Conservation (phyloP, 1,284 basidiomycete species). For the Rhodotorula mucilaginosa region DNA sequence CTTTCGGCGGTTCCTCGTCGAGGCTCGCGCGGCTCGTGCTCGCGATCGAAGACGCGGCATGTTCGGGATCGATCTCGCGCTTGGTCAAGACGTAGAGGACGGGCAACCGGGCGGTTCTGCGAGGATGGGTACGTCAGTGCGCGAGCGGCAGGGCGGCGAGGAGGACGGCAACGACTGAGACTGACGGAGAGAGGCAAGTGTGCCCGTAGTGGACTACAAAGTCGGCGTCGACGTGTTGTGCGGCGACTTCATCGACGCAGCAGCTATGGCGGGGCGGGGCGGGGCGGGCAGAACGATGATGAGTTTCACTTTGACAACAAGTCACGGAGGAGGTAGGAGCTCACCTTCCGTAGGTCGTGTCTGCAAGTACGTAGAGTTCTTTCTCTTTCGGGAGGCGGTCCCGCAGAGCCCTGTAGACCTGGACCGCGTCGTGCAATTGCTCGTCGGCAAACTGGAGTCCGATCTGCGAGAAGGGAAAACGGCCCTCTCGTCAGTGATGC, state of each 20-base stretch:
- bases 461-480: conserved; percentile 55
- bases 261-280: conserved; percentile 59
- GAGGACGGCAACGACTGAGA: conserved; percentile 20
- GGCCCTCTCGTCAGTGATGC: neutral
- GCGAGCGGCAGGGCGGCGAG: conserved; percentile 1
- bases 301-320: neutral
- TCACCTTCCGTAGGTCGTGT: conserved; percentile 94
- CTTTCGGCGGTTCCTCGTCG: conserved; percentile 43
- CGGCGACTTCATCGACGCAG: conserved; percentile 94
- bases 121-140: too few relatives aligned
- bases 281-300: neutral
- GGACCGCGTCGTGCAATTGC: conserved; percentile 79
- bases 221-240: conserved; percentile 89
- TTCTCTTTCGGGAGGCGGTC: conserved; percentile 54
- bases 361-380: conserved; percentile 86
- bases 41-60: conserved; percentile 56
- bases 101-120: conserved; percentile 71
- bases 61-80: conserved; percentile 58
- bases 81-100: conserved; percentile 82
- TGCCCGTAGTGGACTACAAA: conserved; percentile 93
- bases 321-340: conserved; percentile 37
- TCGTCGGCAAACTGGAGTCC: conserved; percentile 97
- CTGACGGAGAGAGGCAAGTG: conserved; percentile 86
- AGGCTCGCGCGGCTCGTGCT: conserved; percentile 13
- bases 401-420: conserved; percentile 74